Percentiles rank a stretch among this genome's conserved stretches.
These are phyloP conservation scores for Neurospora cerealis DNA, from an alignment of 495 filamentous ascomycete genomes.

Conservation along the genomic window DNA sequence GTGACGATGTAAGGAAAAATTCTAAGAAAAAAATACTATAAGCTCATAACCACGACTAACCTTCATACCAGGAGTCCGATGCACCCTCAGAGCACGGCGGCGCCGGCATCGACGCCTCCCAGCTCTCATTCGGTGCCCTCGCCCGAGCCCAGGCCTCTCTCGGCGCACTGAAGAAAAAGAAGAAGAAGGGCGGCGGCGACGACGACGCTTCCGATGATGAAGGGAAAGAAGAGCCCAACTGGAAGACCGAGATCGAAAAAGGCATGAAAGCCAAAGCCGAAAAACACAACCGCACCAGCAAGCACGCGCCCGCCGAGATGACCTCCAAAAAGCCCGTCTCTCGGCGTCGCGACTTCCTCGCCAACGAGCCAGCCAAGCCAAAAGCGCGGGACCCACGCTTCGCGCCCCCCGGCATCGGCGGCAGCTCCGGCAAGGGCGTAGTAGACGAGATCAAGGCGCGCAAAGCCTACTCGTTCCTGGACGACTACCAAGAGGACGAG, in stretches of 20 bases:
- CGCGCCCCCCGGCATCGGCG: constrained; percentile 36
- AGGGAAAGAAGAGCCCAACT: constrained; percentile 6
- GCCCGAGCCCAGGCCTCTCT: constrained; percentile 73
- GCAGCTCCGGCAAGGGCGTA: constrained; percentile 21
- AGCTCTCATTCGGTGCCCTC: constrained; percentile 77
- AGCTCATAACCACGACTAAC: background rate
- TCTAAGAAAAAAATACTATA: too few relatives aligned
- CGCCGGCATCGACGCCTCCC: constrained; percentile 28
- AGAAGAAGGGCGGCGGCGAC: constrained; percentile 1
- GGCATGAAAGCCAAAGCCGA: constrained; percentile 6
- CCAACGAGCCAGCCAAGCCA: constrained; percentile 32
- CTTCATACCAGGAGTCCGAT: constrained; percentile 13
- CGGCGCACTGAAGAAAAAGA: constrained; percentile 17
- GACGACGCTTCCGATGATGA: background rate
- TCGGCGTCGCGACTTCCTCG: constrained; percentile 62
- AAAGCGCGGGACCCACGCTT: constrained; percentile 82
- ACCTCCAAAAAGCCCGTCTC: constrained; percentile 75
- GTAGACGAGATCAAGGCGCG: constrained; percentile 46
- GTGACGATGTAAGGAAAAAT: constrained; percentile 12
- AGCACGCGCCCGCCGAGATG: constrained; percentile 78
- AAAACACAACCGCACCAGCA: constrained; percentile 47
- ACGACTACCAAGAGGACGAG: constrained; percentile 73
- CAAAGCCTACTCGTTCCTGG: constrained; percentile 73
- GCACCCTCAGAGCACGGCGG: constrained; percentile 28
- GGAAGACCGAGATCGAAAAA: constrained; percentile 5